Conservation (phyloP, 805 yeast species). For the Candida piceae region DNA sequence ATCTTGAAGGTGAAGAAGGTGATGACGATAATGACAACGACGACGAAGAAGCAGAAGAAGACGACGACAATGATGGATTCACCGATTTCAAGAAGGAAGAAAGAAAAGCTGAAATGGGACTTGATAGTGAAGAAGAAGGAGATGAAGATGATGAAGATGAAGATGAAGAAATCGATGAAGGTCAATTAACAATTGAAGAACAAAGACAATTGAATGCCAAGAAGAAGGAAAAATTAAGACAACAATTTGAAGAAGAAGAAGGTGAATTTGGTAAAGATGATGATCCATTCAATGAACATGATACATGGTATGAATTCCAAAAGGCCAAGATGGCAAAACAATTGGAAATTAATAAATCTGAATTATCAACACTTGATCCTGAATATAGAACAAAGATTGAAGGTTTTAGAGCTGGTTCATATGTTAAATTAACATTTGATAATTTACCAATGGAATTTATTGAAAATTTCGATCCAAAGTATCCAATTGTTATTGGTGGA, state of each 20-base stretch:
- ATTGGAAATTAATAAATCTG: conserved; percentile 84
- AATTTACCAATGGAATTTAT: conserved; percentile 84
- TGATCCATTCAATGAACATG: conserved; percentile 62
- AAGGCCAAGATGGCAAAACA: conserved; percentile 97
- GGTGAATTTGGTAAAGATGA: conserved; percentile 74
- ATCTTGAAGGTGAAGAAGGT: conserved; percentile 20
- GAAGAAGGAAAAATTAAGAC: conserved; percentile 80
- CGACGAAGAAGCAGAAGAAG: conserved; percentile 28
- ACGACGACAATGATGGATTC: conserved; percentile 38
- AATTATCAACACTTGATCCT: conserved; percentile 64
- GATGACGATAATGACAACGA: conserved; percentile 32
- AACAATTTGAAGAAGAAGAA: conserved; percentile 86
- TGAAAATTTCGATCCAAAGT: conserved; percentile 78
- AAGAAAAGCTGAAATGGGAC: conserved; percentile 34
- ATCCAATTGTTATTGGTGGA: conserved; percentile 88
- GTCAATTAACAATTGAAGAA: conserved; percentile 56
- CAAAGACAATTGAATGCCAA: conserved; percentile 78
- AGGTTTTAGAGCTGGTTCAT: conserved; percentile 91
- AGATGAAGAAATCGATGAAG: conserved; percentile 36
- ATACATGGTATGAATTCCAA: conserved; percentile 96
- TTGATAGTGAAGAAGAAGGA: conserved; percentile 29
- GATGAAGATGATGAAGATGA: conserved; percentile 38
- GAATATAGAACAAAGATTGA: conserved; percentile 78
- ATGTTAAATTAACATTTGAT: conserved; percentile 84
- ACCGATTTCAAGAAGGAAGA: conserved; percentile 54